phyloP scores from a whole-genome alignment of 2,329 filamentous ascomycete species.

The Bipolaris gigantea region DNA sequence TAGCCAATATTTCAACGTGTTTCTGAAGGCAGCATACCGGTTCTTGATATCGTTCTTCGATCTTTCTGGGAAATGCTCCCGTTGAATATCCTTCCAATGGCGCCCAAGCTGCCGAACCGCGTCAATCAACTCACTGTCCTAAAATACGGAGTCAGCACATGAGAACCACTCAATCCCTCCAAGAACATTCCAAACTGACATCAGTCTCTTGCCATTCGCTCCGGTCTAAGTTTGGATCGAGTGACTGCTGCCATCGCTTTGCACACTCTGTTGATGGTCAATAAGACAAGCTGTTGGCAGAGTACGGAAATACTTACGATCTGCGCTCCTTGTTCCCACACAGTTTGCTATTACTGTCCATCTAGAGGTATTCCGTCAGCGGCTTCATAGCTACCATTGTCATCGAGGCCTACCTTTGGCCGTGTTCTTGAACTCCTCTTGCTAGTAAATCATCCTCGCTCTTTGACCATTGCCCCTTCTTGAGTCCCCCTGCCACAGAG shows the following conservation, averaged over 20 bases:
- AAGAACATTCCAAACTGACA: conserved; percentile 20
- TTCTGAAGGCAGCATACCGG: conserved; percentile 25
- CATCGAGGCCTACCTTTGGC: conserved; percentile 36
- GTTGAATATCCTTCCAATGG: conserved; percentile 46
- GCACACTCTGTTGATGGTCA: conserved; percentile 46
- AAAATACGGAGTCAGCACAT: neutral
- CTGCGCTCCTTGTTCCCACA: conserved; percentile 45
- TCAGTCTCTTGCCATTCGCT: conserved; percentile 46
- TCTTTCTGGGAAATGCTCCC: conserved; percentile 39
- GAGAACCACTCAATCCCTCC: neutral
- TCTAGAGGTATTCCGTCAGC: conserved; percentile 24
- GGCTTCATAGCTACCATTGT: neutral
- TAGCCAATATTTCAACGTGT: neutral
- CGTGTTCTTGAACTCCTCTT: conserved; percentile 42
- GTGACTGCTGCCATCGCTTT: conserved; percentile 52
- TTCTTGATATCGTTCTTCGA: conserved; percentile 48
- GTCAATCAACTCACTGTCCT: conserved; percentile 38
- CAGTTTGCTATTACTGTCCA: conserved; percentile 49
- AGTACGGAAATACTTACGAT: conserved; percentile 37
- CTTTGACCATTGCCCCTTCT: conserved; percentile 48
- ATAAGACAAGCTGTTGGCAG: neutral
- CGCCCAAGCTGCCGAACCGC: conserved; percentile 40
- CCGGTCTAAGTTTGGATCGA: conserved; percentile 48
- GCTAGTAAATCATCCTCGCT: conserved; percentile 41
- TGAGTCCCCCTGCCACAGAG: conserved; percentile 42